Evolutionary conservation across 140 eudicot genomes (phyloP), one percentile per base, ranked within the genome.

Genomic region (Senecio squalidus): DNA sequence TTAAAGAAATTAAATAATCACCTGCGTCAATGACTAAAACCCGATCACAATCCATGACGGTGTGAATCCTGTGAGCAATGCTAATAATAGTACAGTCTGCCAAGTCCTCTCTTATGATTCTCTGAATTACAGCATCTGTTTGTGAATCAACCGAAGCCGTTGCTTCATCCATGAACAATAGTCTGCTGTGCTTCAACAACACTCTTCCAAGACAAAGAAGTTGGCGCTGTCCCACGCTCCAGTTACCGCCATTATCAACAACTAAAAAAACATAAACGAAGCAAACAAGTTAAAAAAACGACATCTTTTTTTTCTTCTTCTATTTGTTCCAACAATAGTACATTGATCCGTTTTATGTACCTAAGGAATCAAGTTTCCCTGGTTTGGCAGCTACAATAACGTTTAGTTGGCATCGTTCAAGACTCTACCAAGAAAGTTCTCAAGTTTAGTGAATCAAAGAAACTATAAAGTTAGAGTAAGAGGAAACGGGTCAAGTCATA

Each of bases 161-260:
- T 56, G 96, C 96, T 72, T 87, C 94, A 43, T 87, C 96, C 93
- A 86, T 74, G 53, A 83, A 80, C 76, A 86, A 52, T 22, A 86
- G 48, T 23, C 70, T 60, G 63, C 88, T 80, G 53, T 51, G 80
- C 64, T 83, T 83, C 25, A 86, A 65, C 83, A 83, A 61, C 15
- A 77, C 85, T 48, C 93, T 55, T 24, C 92, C 95, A 11, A 82
- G 59, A 70, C 95, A 82, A 10, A 86, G 80, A 16, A 86, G 95
- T 28, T 86, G 95, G 44, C 95, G 62, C 50, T 86, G 88, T 45
- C 95, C 95, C 20, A 86, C 92, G 9, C 95, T 86, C 88, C 88
- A 86, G 20, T 86, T 86, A 49, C 82, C 92, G 5, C 92, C 95
- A 27, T 57, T 56, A 53, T 86, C 92, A 5, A 61, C 78, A 62